Evolutionary conservation across 179 eudicot species (phyloP).

Genomic region (Carnegiea gigantea): DNA sequence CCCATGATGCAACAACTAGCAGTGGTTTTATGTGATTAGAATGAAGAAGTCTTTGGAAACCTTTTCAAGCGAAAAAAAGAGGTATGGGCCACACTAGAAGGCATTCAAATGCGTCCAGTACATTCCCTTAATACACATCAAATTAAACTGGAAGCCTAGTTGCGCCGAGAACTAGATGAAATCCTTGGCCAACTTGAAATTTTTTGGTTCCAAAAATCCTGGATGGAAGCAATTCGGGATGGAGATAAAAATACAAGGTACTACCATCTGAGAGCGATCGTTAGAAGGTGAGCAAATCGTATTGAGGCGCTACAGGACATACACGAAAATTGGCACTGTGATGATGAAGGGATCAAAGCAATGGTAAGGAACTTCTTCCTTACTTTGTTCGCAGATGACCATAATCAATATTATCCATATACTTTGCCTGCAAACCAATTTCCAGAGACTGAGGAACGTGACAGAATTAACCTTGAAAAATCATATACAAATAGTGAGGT

Average conservation of each 20-base stretch:
- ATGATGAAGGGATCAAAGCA: not conserved
- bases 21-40: not conserved
- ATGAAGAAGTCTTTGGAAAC: not conserved
- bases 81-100: not conserved
- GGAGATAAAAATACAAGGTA: not conserved
- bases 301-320: not conserved
- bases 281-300: not conserved
- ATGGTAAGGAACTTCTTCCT: not conserved
- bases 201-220: too few species aligned
- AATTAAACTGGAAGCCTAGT: not conserved
- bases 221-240: too few species aligned
- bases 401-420: too few species aligned
- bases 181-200: not conserved
- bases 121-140: too few species aligned
- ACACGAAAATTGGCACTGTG: not conserved
- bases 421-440: accelerated
- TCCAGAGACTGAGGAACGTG: too few species aligned
- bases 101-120: too few species aligned
- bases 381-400: not conserved
- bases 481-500: not conserved
- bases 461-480: not conserved
- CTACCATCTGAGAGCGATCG: not conserved
- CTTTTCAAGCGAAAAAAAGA: not conserved
- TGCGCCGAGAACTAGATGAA: not conserved
- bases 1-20: not conserved